Conservation (phyloP, 73 alveolate genomes). For the Tetrahymena elliotti region DNA sequence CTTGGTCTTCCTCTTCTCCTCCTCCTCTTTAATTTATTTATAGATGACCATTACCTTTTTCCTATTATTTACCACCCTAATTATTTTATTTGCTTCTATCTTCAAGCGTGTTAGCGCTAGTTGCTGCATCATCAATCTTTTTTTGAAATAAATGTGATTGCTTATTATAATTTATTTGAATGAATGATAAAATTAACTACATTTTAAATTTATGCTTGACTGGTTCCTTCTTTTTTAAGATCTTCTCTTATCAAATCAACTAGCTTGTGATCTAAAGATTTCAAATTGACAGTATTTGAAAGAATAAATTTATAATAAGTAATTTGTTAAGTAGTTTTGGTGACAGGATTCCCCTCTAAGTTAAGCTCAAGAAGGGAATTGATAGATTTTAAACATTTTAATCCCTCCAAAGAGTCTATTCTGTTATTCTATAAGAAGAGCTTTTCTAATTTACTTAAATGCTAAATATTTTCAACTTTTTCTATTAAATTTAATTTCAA, state of each 20-base stretch:
- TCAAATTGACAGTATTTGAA: background rate
- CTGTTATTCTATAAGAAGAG: slow-evolving; percentile 51
- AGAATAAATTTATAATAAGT: background rate
- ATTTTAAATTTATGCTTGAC: slow-evolving; percentile 8
- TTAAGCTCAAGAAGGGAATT: slow-evolving; percentile 50
- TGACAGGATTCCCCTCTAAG: slow-evolving; percentile 57
- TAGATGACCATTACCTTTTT: background rate
- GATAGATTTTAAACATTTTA: slow-evolving; percentile 45
- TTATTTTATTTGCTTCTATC: background rate
- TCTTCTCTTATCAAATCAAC: slow-evolving; percentile 20
- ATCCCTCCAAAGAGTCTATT: slow-evolving; percentile 47
- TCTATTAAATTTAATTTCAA: slow-evolving; percentile 67
- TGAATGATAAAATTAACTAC: too few species aligned
- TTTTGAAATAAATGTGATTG: too few species aligned
- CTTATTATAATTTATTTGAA: too few species aligned
- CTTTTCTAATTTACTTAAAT: slow-evolving; percentile 33
- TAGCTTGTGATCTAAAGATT: slow-evolving; percentile 20
- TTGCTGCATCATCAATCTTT: background rate
- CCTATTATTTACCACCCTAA: background rate
- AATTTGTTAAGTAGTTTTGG: background rate
- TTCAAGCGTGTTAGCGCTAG: background rate
- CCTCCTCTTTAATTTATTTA: slow-evolving; percentile 2
- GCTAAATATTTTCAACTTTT: slow-evolving; percentile 44
- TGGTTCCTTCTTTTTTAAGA: slow-evolving; percentile 16
- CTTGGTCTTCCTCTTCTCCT: slow-evolving; percentile 5